A percentile compares a stretch with the other conserved stretches of the same genome.
phyloP scores from a whole-genome alignment of 2,329 filamentous ascomycete genomes.

The Talaromyces albobiverticillius region DNA sequence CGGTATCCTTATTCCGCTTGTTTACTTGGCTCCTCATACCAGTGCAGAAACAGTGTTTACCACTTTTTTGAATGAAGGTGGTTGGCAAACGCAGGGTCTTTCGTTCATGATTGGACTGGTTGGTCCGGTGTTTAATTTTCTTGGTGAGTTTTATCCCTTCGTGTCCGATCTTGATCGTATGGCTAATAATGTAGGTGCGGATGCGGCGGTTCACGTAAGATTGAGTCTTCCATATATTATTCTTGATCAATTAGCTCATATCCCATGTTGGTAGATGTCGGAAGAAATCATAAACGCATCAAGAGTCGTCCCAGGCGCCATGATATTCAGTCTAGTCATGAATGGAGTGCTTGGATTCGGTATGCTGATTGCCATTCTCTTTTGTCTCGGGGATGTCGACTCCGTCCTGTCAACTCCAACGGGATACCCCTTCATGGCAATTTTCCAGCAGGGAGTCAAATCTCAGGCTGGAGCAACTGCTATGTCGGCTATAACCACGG shows the following conservation, averaged over 20 bases:
- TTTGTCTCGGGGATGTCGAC: constrained; percentile 52
- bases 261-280: constrained; percentile 34
- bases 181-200: constrained; percentile 21
- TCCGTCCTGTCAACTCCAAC: constrained; percentile 44
- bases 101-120: constrained; percentile 6
- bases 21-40: constrained; percentile 6
- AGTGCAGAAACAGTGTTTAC: constrained; percentile 14
- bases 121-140: neutral
- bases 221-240: neutral
- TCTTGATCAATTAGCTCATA: constrained; percentile 25
- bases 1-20: constrained; percentile 12
- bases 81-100: constrained; percentile 4
- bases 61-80: constrained; percentile 6
- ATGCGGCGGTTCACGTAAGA: constrained; percentile 24
- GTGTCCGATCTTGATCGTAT: constrained; percentile 19
- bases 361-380: constrained; percentile 55
- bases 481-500: constrained; percentile 30
- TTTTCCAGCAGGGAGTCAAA: constrained; percentile 47
- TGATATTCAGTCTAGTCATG: constrained; percentile 49
- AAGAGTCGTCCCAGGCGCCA: constrained; percentile 49
- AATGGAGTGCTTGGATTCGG: constrained; percentile 55
- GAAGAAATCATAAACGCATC: constrained; percentile 48
- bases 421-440: constrained; percentile 58
- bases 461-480: constrained; percentile 20
- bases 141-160: constrained; percentile 21